Evolutionary conservation across 768 basidiomycete genomes (phyloP).

Genomic region (Tremella mesenterica): DNA sequence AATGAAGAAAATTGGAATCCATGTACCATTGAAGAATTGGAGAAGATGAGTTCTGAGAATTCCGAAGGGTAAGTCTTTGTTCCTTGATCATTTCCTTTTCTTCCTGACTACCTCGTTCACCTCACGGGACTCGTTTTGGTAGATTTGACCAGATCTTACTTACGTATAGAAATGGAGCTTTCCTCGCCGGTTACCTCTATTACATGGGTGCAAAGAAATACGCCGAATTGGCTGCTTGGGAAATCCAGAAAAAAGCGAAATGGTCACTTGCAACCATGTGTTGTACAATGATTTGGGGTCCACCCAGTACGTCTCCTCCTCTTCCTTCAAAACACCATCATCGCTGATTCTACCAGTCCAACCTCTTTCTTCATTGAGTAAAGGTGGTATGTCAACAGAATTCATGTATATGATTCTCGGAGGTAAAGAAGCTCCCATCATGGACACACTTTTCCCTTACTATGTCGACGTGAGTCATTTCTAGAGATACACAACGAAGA

Average conservation of each 20-base stretch:
- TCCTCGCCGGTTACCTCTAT: conserved; percentile 6
- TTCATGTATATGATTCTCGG: conserved; percentile 8
- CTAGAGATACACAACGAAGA: background rate
- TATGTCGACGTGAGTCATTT: background rate
- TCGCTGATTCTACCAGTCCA: too few species aligned
- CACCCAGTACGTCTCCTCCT: conserved; percentile 13
- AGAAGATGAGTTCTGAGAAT: conserved; percentile 14
- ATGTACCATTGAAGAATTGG: conserved; percentile 24
- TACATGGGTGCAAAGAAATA: conserved; percentile 30
- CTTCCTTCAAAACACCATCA: background rate
- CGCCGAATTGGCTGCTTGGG: conserved; percentile 30
- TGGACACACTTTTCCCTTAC: conserved; percentile 9
- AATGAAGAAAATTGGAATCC: conserved; percentile 37
- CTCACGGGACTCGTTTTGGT: background rate
- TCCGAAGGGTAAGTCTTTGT: background rate
- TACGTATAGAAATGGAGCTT: background rate
- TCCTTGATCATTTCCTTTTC: background rate
- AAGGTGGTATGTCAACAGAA: conserved; percentile 21
- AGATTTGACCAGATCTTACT: background rate
- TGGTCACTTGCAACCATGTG: conserved; percentile 23
- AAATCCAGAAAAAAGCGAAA: conserved; percentile 19
- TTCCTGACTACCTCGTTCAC: background rate
- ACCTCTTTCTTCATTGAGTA: conserved; percentile 9
- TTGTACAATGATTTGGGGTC: conserved; percentile 18
- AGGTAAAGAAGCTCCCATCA: conserved; percentile 9